Conservation (phyloP, 345 rosid species). For the Lenwebbia sp. region DNA sequence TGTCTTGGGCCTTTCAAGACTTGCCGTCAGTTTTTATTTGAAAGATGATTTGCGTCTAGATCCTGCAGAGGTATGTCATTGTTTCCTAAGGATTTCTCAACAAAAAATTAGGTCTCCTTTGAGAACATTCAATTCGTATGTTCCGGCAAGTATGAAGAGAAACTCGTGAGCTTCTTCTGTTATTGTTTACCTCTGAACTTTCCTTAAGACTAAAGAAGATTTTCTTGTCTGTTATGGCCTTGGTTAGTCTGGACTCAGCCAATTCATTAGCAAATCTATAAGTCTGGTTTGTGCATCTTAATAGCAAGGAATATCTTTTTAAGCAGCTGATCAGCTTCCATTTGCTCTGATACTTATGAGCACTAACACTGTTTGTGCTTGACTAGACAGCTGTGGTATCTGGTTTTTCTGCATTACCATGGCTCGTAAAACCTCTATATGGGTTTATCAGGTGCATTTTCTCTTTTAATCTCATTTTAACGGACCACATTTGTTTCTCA, state of each 20-base stretch:
- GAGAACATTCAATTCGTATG: neutral
- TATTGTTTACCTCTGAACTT: neutral
- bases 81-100: neutral
- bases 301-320: neutral
- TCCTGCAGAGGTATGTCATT: constrained; percentile 79
- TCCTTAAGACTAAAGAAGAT: neutral
- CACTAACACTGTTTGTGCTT: constrained; percentile 44
- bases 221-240: too few species aligned
- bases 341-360: neutral
- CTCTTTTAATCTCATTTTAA: neutral
- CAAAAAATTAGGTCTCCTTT: neutral
- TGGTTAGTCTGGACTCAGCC: neutral
- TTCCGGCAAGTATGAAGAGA: neutral
- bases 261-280: neutral
- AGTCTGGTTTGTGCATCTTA: neutral
- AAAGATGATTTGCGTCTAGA: constrained; percentile 95
- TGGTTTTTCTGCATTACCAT: constrained; percentile 89
- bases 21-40: constrained; percentile 85
- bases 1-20: constrained; percentile 87
- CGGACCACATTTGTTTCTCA: neutral
- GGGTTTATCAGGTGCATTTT: constrained; percentile 76
- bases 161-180: neutral
- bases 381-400: constrained; percentile 95
- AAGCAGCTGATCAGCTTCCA: neutral
- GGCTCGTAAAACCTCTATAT: constrained; percentile 93